Conservation (phyloP, 495 filamentous ascomycete species). For the Aspergillus biplanus region DNA sequence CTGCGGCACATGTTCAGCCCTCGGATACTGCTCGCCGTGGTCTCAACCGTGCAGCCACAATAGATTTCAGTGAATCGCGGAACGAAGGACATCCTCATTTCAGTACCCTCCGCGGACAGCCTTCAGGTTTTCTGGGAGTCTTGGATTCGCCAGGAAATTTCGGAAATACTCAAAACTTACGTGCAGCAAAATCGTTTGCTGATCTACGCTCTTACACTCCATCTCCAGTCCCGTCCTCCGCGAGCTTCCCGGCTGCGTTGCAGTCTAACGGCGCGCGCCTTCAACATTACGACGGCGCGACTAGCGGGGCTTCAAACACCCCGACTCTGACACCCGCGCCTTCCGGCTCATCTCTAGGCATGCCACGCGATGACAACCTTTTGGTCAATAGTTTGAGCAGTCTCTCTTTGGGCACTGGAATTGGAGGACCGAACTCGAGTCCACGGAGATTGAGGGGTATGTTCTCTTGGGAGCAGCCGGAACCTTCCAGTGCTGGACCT, state of each 20-base stretch:
- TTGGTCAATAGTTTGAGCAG: slow-evolving; percentile 69
- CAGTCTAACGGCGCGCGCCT: slow-evolving; percentile 67
- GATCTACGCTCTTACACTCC: slow-evolving; percentile 94
- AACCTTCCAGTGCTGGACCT: slow-evolving; percentile 63
- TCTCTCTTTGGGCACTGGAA: slow-evolving; percentile 63
- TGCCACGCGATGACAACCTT: slow-evolving; percentile 66
- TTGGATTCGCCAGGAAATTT: slow-evolving; percentile 78
- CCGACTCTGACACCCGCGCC: slow-evolving; percentile 78
- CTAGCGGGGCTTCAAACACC: slow-evolving; percentile 67
- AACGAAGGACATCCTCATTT: slow-evolving; percentile 68
- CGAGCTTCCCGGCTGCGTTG: slow-evolving; percentile 78
- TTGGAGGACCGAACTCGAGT: slow-evolving; percentile 61
- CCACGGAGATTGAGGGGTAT: slow-evolving; percentile 65
- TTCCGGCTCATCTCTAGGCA: slow-evolving; percentile 60
- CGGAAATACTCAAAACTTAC: slow-evolving; percentile 73
- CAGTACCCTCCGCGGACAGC: slow-evolving; percentile 74
- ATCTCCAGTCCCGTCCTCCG: slow-evolving; percentile 86
- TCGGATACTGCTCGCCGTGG: slow-evolving; percentile 76
- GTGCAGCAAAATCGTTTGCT: slow-evolving; percentile 94
- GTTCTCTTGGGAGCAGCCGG: slow-evolving; percentile 64
- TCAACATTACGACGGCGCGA: slow-evolving; percentile 61
- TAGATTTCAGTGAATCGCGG: slow-evolving; percentile 92
- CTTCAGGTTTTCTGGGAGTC: slow-evolving; percentile 77
- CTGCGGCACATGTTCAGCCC: slow-evolving; percentile 60
- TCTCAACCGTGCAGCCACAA: slow-evolving; percentile 93